A percentile compares a stretch with the other conserved stretches of the same genome.
Evolutionary conservation across 2,329 filamentous ascomycete species (phyloP).

Genomic region (Purpureocillium lavendulum): DNA sequence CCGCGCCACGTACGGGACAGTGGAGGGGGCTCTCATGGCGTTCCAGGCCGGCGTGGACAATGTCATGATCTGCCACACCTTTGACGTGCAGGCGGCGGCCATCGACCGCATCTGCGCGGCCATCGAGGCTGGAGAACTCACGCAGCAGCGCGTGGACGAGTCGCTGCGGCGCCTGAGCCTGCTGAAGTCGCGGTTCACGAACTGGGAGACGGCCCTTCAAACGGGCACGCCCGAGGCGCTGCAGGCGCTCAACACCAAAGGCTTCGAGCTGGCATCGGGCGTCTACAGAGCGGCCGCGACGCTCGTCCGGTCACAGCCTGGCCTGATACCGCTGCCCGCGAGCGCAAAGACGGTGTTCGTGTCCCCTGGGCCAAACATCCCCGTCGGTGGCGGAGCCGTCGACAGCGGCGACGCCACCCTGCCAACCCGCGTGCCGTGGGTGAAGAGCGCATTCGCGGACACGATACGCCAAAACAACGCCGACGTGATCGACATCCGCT

Average conservation of each 20-base stretch:
- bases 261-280: slow-evolving; percentile 8
- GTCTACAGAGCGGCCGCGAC: slow-evolving; percentile 13
- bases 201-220: slow-evolving; percentile 13
- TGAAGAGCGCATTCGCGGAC: slow-evolving; percentile 12
- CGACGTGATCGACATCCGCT: slow-evolving; percentile 11
- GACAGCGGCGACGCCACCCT: slow-evolving; percentile 11
- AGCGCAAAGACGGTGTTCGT: slow-evolving; percentile 13
- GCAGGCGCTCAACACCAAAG: slow-evolving; percentile 7
- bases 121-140: slow-evolving; percentile 8
- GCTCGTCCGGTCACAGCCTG: slow-evolving; percentile 10
- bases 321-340: slow-evolving; percentile 9
- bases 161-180: slow-evolving; percentile 10
- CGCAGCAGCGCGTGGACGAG: slow-evolving; percentile 8
- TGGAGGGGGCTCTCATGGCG: slow-evolving; percentile 14
- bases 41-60: slow-evolving; percentile 17
- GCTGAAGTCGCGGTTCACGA: slow-evolving; percentile 13
- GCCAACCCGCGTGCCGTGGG: slow-evolving; percentile 16
- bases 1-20: slow-evolving; percentile 14
- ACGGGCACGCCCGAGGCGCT: slow-evolving; percentile 4
- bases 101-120: slow-evolving; percentile 15
- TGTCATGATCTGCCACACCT: slow-evolving; percentile 19
- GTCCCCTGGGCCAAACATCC: slow-evolving; percentile 14
- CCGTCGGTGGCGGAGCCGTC: slow-evolving; percentile 12
- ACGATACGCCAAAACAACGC: slow-evolving; percentile 8
- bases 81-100: slow-evolving; percentile 13